A percentile compares a stretch with the other conserved stretches of the same genome.
Evolutionary conservation across 768 basidiomycete species (phyloP).

Genomic region (Amanita muscaria): DNA sequence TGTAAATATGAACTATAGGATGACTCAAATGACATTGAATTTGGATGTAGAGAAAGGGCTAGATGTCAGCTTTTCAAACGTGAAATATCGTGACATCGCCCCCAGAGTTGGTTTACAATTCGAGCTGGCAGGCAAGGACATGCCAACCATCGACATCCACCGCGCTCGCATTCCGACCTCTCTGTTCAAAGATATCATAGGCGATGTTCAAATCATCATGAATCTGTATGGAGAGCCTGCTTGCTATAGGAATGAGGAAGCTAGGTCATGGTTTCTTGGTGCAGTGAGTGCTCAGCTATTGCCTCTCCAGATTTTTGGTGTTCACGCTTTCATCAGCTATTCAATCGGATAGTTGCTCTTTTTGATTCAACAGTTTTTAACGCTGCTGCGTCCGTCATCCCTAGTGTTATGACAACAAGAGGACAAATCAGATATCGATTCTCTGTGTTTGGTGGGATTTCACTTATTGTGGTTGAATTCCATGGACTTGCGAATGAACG

Average conservation of each 20-base stretch:
- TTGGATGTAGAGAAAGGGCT: slow-evolving; percentile 13
- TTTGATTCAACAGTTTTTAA: neutral
- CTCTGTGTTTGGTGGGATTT: neutral
- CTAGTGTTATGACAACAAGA: neutral
- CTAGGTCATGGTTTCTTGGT: slow-evolving; percentile 4
- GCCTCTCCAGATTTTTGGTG: neutral
- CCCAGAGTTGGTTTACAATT: slow-evolving; percentile 13
- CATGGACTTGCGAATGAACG: neutral
- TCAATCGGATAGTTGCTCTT: neutral
- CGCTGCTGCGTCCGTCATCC: neutral
- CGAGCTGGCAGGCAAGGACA: slow-evolving; percentile 8
- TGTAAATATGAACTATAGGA: neutral
- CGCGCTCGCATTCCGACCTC: slow-evolving; percentile 17
- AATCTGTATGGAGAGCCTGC: neutral
- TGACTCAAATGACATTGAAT: neutral
- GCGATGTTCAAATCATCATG: slow-evolving; percentile 10
- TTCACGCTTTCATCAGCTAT: neutral
- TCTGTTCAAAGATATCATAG: slow-evolving; percentile 12
- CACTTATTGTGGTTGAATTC: slow-evolving; percentile 3
- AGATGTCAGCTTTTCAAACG: slow-evolving; percentile 13
- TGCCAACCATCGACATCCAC: slow-evolving; percentile 13
- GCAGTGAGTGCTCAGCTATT: neutral
- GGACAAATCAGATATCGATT: slow-evolving; percentile 7
- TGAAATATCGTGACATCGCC: slow-evolving; percentile 13
- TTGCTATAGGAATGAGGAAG: neutral